phyloP scores from a whole-genome alignment of 75 land plant genomes.

The Adiantum capillusveneris region DNA sequence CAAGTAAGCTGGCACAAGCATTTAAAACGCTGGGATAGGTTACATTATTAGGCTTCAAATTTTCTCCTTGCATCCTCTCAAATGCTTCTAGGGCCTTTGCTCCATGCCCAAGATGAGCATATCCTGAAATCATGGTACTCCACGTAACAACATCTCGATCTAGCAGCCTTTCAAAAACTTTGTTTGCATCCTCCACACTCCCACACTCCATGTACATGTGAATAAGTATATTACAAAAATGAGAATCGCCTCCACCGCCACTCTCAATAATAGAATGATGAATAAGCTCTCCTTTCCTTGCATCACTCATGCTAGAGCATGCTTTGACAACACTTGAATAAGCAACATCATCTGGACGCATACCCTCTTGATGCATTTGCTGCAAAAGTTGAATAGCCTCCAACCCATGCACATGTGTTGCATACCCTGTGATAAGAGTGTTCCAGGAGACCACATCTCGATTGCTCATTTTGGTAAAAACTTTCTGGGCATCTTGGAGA shows the following conservation, averaged over 20 bases:
- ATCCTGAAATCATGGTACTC: slow-evolving; percentile 2
- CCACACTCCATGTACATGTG: slow-evolving; percentile 32
- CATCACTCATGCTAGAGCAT: slow-evolving; percentile 21
- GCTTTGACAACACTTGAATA: slow-evolving; percentile 19
- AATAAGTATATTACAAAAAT: slow-evolving; percentile 21
- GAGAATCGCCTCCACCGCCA: slow-evolving; percentile 10
- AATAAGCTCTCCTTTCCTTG: slow-evolving; percentile 4
- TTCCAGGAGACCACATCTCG: slow-evolving; percentile 32
- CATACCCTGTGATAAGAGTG: slow-evolving; percentile 30
- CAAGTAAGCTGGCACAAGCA: slow-evolving; percentile 13
- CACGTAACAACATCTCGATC: background rate
- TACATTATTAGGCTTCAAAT: slow-evolving; percentile 19
- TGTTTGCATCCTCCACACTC: slow-evolving; percentile 19
- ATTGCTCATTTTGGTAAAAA: slow-evolving; percentile 12
- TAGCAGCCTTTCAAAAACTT: slow-evolving; percentile 19
- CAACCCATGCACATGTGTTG: slow-evolving; percentile 26
- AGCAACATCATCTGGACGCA: slow-evolving; percentile 23
- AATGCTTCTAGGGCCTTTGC: slow-evolving; percentile 18
- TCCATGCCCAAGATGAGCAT: background rate
- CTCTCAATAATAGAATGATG: slow-evolving; percentile 12
- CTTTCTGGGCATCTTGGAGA: slow-evolving; percentile 6
- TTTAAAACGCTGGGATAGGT: slow-evolving; percentile 18
- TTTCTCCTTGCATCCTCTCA: slow-evolving; percentile 13
- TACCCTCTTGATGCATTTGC: slow-evolving; percentile 20
- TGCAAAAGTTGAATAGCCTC: slow-evolving; percentile 30